These are phyloP conservation scores for Trichoderma afroharzianum DNA, from an alignment of 2,329 filamentous ascomycete genomes.

Conservation along the genomic window DNA sequence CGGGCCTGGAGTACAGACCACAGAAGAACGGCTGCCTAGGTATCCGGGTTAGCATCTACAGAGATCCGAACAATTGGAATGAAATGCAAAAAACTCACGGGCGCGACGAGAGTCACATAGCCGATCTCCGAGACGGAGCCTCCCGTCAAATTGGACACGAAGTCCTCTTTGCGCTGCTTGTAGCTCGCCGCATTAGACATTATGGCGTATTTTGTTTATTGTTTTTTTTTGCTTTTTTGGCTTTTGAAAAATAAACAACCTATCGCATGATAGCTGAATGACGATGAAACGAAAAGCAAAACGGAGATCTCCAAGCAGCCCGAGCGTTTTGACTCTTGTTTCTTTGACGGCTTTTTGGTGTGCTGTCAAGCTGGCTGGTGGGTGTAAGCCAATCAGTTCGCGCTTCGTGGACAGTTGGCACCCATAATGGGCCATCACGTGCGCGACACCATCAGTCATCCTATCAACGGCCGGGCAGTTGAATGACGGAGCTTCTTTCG, in stretches of 20 bases:
- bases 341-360: neutral
- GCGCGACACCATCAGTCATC: neutral
- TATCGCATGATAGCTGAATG: conserved; percentile 11
- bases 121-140: conserved; percentile 84
- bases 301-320: neutral
- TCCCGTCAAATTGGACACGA: conserved; percentile 86
- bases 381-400: conserved; percentile 1
- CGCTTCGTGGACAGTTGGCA: conserved; percentile 13
- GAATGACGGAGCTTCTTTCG: neutral
- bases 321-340: neutral
- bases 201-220: conserved; percentile 7
- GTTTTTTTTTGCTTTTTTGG: neutral
- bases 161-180: conserved; percentile 90
- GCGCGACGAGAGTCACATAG: conserved; percentile 76
- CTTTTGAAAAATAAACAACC: neutral
- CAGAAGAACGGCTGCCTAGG: conserved; percentile 72
- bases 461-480: neutral
- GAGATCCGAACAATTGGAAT: neutral
- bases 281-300: neutral
- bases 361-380: neutral
- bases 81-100: conserved; percentile 51
- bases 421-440: conserved; percentile 16
- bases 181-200: conserved; percentile 56
- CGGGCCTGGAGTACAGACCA: conserved; percentile 88
- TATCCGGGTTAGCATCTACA: neutral